These are phyloP conservation scores for Auricularia sp. DNA, from an alignment of 768 basidiomycete genomes.

Conservation along the genomic window DNA sequence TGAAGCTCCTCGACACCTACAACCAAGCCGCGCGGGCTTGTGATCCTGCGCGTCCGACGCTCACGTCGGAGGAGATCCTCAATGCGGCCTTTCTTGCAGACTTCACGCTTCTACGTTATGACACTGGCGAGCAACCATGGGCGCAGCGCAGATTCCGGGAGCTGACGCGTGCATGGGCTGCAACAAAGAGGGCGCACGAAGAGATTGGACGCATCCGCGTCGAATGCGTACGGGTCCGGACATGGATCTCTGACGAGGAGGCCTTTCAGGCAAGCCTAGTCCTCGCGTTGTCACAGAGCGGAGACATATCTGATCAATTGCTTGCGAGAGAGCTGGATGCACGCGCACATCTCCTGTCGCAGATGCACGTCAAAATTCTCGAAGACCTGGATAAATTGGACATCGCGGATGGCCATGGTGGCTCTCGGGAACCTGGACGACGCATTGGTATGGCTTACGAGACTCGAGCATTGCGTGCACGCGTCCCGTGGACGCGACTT, in stretches of 20 bases:
- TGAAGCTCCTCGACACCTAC: neutral
- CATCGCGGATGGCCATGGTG: neutral
- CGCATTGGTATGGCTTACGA: neutral
- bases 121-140: neutral
- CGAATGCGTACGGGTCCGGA: neutral
- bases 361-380: neutral
- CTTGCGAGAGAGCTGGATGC: neutral
- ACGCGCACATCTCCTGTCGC: neutral
- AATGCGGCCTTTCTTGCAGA: neutral
- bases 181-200: neutral
- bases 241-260: neutral
- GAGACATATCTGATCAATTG: neutral
- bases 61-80: neutral
- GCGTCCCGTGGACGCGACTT: too few relatives aligned
- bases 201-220: slow-evolving; percentile 1
- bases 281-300: neutral
- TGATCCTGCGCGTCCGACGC: neutral
- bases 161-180: neutral
- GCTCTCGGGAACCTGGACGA: neutral
- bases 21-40: neutral
- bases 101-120: neutral
- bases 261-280: neutral
- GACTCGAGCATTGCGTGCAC: too few relatives aligned
- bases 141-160: neutral
- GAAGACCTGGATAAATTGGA: neutral